Evolutionary conservation across 164 flowering plant species (phyloP), one percentile per base, ranked within the genome.

Genomic region (Brasenia schreberi): DNA sequence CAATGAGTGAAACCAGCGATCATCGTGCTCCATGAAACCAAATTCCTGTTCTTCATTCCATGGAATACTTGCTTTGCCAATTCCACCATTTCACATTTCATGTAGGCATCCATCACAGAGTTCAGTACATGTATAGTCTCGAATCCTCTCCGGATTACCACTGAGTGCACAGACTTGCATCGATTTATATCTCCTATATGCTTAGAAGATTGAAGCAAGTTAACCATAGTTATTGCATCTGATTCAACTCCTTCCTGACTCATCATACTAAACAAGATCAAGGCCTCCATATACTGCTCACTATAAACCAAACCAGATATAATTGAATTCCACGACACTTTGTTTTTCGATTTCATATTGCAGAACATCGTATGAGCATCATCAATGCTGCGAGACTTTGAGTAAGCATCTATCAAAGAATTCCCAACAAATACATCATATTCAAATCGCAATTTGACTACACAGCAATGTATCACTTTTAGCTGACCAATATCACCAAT

Each of bases 311-410:
- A 81, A 63, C 93, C 97, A 16, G 93, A 81, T 43, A 89, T 68
- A n/a, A 84, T 68, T 4, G 90, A 86, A 77, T 91, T 94, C 97
- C 96, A 94, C 0, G 97, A 85, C 59, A 94, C 88, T 39, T 33
- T 70, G 66, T 88, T 91, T 77, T 65, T 85, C 7, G 12, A 23
- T 53, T 79, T 78, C 79, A 84, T 85, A 70, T 79, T 83, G n/a
- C 69, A 18, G 71, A 89, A 88, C 27, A 77, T 84, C 63, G 66
- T 43, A 27, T 69, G 66, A 1, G 96, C 93, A 43, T 87, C 82
- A 63, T 67, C 73, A 11, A 68, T 42, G 63, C 84, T 84, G 12
- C 33, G 11, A 70, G 83, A 81, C 74, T 84, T 84, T 0, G 84
- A 85, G 77, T 91, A 89, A 81, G 86, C 75, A 76, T 85, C 96